A percentile compares a stretch with the other conserved stretches of the same genome.
Evolutionary conservation across 805 yeast genomes (phyloP).

Genomic region (Yueomyces sinensis): DNA sequence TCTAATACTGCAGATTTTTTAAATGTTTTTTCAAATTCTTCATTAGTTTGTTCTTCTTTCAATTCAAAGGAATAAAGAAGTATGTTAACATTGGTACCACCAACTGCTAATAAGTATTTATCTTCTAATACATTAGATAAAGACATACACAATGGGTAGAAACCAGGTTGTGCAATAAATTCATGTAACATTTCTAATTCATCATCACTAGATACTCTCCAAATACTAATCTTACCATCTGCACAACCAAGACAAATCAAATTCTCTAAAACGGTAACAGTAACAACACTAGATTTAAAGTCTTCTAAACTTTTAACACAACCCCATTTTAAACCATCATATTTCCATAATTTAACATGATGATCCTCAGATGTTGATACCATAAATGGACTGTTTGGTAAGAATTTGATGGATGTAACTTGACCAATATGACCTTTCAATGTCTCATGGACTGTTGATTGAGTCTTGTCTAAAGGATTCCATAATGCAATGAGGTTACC

Average conservation of each 20-base stretch:
- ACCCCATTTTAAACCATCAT: constrained; percentile 7
- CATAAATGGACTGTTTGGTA: constrained; percentile 32
- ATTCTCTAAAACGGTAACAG: constrained; percentile 32
- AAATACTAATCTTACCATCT: constrained; percentile 41
- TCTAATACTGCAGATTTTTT: constrained; percentile 39
- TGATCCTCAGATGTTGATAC: constrained; percentile 62
- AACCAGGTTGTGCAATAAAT: constrained; percentile 12
- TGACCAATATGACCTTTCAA: constrained; percentile 48
- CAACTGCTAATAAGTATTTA: constrained; percentile 45
- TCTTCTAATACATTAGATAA: constrained; percentile 13
- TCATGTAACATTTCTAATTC: constrained; percentile 13
- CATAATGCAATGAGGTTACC: constrained; percentile 53
- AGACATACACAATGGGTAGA: constrained; percentile 19
- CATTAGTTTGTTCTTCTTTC: constrained; percentile 4
- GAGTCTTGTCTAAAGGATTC: constrained; percentile 35
- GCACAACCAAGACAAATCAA: constrained; percentile 52
- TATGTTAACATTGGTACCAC: constrained; percentile 50
- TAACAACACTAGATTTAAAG: constrained; percentile 40
- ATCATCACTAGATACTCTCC: constrained; percentile 26
- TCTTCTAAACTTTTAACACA: constrained; percentile 24
- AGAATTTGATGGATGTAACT: constrained; percentile 55
- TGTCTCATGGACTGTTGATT: constrained; percentile 38
- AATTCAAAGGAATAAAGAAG: constrained; percentile 38
- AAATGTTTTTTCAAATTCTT: constrained; percentile 25
- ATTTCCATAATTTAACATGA: constrained; percentile 46